Conservation (phyloP, 495 filamentous ascomycete genomes). For the Hyaloscypha hepaticicola region DNA sequence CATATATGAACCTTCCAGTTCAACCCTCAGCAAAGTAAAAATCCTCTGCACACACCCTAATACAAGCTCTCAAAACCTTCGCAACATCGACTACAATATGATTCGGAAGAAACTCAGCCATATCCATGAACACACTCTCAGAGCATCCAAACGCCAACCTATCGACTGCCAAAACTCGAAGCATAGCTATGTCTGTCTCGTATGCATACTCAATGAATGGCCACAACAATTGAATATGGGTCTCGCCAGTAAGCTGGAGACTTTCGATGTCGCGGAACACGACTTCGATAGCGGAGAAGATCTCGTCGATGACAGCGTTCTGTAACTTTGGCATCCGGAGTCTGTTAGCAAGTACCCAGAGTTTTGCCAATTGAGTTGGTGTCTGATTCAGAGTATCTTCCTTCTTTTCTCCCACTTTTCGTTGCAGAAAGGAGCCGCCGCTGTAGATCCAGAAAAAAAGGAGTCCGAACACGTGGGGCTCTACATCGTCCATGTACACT, state of each 20-base stretch:
- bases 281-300: not conserved
- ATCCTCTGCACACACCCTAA: not conserved
- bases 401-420: not conserved
- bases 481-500: constrained; percentile 3
- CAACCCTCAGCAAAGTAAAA: not conserved
- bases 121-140: not conserved
- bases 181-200: not conserved
- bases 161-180: not conserved
- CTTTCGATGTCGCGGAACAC: too few relatives aligned
- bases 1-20: not conserved
- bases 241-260: not conserved
- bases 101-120: not conserved
- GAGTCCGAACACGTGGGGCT: constrained; percentile 13
- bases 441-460: constrained; percentile 16
- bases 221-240: not conserved
- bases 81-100: not conserved
- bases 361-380: not conserved
- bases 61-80: not conserved
- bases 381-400: not conserved
- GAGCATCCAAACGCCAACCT: not conserved
- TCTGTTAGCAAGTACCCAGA: constrained; percentile 5
- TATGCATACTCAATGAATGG: not conserved
- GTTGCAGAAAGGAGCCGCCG: not conserved
- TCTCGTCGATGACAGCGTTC: not conserved
- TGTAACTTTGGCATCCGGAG: constrained; percentile 1